Base-by-base conservation (phyloP, 1,284 basidiomycete genomes). In the Cutaneotrichosporon mucoides region DNA sequence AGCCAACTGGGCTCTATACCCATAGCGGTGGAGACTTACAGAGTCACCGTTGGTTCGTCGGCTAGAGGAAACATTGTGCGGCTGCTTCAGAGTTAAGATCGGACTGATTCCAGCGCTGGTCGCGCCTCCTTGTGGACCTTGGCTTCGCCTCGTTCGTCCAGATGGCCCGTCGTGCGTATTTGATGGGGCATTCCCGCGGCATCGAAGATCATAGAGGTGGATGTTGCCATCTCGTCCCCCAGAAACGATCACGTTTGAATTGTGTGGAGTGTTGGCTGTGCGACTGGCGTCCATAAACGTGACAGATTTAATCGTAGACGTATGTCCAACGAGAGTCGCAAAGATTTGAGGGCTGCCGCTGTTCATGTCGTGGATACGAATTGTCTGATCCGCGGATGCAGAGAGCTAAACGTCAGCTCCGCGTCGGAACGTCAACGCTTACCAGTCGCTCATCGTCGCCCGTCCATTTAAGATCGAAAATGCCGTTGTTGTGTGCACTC, bases 391-490 rank as follows among this genome's bases (percentile, higher is more conserved):
- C 0, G 76, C 78, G 6, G 73, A 76, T 2, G 73, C 69, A 5
- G 77, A 75, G 8, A 77, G 60, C 77, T 79, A 55, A 13, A 9
- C 4, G n/a, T 24, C 24, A 33, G 24, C 59, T 38, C 34, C 49
- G 33, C 35, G 44, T 24, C 24, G 24, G 24, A 38, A 8, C 24
- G 24, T 24, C 24, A 24, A 24, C 24, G 24, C 75, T 60, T 51
- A 78, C 76, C 5, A 79, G 50, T 2, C 62, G 63, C 0, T 61
- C 81, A 61, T 90, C 87, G 43, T 84, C 81, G 0, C 81, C 70
- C 0, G 88, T 88, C 89, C 89, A 94, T 35, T 82, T 79, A 10
- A 88, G 79, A 61, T 85, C 89, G 85, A 90, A 92, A 53, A 92
- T 82, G 48, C 89, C 85, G 75, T 92, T 90, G 54, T 81, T 79